Evolutionary conservation across 2,329 filamentous ascomycete genomes (phyloP), one percentile per base, ranked within the genome.

Genomic region (Cadophora gregata): DNA sequence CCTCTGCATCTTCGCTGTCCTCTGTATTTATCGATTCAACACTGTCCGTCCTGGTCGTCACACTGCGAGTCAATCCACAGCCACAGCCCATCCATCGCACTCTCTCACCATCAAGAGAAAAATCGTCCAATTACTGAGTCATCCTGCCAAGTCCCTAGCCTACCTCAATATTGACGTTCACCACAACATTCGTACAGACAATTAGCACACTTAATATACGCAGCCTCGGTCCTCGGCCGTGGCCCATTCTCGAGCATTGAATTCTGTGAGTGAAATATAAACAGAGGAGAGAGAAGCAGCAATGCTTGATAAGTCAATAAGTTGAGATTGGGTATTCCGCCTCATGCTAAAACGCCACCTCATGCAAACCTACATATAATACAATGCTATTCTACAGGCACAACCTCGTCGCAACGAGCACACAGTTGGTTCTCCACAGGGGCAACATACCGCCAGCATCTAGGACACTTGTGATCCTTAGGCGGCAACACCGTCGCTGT

Each of bases 391-490:
- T 53, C 50, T 60, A 55, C 61, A 65, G 51, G 14, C 21, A 95
- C 84, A 42, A 90, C 86, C 14, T 87, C 84, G 33, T 89, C 87
- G 77, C 95, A 98, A 75, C 93, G 83, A 59, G 78, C 79, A 78
- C 95, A 98, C 21, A 97, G 80, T 47, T 81, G 78, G 21, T 91
- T 87, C 72, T 90, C 84, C 58, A 80, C 79, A n/a, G 85, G 81
- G n/a, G 91, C 89, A 27, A 91, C 84, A 78, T 93, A 97, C 69
- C 91, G 87, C 96, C 96, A 99, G 80, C 96, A 99, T 60, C 96
- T 84, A 0, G 87, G 84, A 77, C 96, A 99, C 78, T 98, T 99
- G 56, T 83, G 80, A 14, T 80, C 78, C 16, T 77, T 77, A 0
- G 88, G 84, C 10, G 84, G 79, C 58, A 78, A 50, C 5, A 81